These are phyloP conservation scores for Stagonosporopsis cucurbitacearum DNA, from an alignment of 2,329 filamentous ascomycete genomes.

Conservation along the genomic window DNA sequence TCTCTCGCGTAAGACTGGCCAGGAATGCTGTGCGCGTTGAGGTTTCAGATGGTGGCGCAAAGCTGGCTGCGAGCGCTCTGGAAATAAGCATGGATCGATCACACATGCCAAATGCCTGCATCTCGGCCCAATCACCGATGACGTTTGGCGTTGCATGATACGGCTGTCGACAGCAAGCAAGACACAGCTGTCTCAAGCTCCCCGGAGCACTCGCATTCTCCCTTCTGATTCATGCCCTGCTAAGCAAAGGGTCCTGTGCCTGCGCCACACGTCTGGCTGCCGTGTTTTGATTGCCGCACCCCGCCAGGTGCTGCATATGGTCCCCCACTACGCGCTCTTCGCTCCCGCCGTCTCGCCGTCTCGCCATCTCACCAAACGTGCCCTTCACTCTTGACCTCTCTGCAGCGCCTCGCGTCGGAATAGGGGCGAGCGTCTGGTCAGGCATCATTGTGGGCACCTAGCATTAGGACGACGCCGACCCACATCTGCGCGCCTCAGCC, in stretches of 20 bases:
- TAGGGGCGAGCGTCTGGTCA: conserved; percentile 18
- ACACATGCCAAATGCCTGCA: conserved; percentile 22
- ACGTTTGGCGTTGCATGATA: conserved; percentile 15
- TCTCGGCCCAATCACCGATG: conserved; percentile 26
- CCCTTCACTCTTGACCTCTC: conserved; percentile 1
- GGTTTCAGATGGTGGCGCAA: conserved; percentile 30
- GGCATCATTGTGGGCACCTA: conserved; percentile 29
- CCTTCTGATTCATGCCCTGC: conserved; percentile 2
- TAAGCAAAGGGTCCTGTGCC: background rate
- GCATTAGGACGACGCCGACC: conserved; percentile 18
- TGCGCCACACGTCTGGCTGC: conserved; percentile 15
- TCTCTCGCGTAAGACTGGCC: background rate
- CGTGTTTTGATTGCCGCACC: conserved; percentile 18
- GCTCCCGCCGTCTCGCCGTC: conserved; percentile 1
- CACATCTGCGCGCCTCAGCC: conserved; percentile 28
- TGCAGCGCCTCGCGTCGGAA: conserved; percentile 6
- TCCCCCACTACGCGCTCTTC: conserved; percentile 12
- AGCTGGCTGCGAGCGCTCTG: conserved; percentile 13
- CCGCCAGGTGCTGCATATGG: conserved; percentile 7
- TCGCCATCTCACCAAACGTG: conserved; percentile 6
- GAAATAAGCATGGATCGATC: conserved; percentile 20
- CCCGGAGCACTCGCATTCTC: background rate
- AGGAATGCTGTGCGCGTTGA: conserved; percentile 20
- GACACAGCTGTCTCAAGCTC: background rate
- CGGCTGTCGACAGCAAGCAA: conserved; percentile 25